phyloP scores from a whole-genome alignment of 371 early-diverging fungal genomes.

The Lichtheimia hyalospora region DNA sequence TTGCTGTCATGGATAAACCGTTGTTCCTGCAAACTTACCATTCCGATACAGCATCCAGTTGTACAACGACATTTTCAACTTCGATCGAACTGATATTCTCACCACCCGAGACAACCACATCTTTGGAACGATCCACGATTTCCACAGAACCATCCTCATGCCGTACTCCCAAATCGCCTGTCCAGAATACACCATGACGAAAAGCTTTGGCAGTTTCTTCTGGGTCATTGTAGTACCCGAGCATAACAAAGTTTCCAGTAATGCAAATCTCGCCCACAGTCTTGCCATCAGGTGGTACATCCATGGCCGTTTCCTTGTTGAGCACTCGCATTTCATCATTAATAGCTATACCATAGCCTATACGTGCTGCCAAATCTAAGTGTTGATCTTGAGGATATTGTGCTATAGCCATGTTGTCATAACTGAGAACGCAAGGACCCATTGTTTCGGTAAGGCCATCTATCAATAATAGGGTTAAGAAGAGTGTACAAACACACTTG shows the following conservation, averaged over 20 bases:
- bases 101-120: slow-evolving; percentile 75
- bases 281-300: slow-evolving; percentile 57
- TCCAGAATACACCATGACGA: slow-evolving; percentile 64
- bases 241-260: slow-evolving; percentile 67
- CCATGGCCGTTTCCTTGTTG: slow-evolving; percentile 42
- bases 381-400: slow-evolving; percentile 39
- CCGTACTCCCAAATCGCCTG: slow-evolving; percentile 70
- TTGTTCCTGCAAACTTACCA: slow-evolving; percentile 27
- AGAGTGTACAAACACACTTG: too few relatives aligned
- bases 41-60: slow-evolving; percentile 61
- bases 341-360: slow-evolving; percentile 56
- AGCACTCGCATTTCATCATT: slow-evolving; percentile 63
- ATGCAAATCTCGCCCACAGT: slow-evolving; percentile 68
- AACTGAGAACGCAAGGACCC: slow-evolving; percentile 51
- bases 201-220: slow-evolving; percentile 66
- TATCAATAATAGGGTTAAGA: too few relatives aligned
- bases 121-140: slow-evolving; percentile 67
- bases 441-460: slow-evolving; percentile 72
- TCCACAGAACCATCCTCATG: slow-evolving; percentile 68
- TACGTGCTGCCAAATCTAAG: slow-evolving; percentile 50
- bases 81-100: slow-evolving; percentile 76
- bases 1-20: too few relatives aligned
- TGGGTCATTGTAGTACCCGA: slow-evolving; percentile 51
- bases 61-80: slow-evolving; percentile 60
- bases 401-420: slow-evolving; percentile 28